These are phyloP conservation scores for Pulicaria dysenterica DNA, from an alignment of 129 eudicot genomes.

Conservation along the genomic window DNA sequence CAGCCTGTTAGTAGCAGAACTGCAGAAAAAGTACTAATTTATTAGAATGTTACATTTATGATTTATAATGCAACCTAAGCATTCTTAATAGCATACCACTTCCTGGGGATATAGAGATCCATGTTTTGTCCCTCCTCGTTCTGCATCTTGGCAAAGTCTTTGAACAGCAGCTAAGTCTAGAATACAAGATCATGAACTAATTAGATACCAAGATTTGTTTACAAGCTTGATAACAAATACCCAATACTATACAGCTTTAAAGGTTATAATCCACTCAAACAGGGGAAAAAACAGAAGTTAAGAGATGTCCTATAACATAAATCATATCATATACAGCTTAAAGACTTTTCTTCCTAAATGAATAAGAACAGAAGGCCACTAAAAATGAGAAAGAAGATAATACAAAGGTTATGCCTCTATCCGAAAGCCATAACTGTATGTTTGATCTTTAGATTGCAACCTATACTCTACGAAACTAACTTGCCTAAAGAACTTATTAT, in stretches of 20 bases:
- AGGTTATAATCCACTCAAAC: not conserved
- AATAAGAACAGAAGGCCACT: not conserved
- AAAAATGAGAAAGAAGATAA: not conserved
- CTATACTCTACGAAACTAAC: not conserved
- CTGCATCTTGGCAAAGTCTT: constrained; percentile 53
- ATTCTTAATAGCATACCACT: constrained; percentile 48
- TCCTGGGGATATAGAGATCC: constrained; percentile 79
- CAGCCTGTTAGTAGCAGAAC: constrained; percentile 72
- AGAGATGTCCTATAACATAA: not conserved
- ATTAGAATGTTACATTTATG: not conserved
- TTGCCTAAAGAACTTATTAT: not conserved
- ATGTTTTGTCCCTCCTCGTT: constrained; percentile 68
- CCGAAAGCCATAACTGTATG: not conserved
- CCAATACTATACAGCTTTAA: not conserved
- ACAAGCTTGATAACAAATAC: not conserved
- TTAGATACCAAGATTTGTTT: no score
- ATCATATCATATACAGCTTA: not conserved
- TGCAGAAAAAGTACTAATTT: constrained; percentile 26
- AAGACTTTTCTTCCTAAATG: not conserved
- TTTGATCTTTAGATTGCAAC: not conserved
- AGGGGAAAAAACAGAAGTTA: not conserved
- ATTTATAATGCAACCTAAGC: not conserved
- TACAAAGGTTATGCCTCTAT: not conserved
- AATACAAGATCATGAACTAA: not conserved
- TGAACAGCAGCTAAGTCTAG: constrained; percentile 2